A percentile compares a stretch with the other conserved stretches of the same genome.
Conservation (phyloP, 108 stramenopile genomes). For the Schizochytrium sp. region DNA sequence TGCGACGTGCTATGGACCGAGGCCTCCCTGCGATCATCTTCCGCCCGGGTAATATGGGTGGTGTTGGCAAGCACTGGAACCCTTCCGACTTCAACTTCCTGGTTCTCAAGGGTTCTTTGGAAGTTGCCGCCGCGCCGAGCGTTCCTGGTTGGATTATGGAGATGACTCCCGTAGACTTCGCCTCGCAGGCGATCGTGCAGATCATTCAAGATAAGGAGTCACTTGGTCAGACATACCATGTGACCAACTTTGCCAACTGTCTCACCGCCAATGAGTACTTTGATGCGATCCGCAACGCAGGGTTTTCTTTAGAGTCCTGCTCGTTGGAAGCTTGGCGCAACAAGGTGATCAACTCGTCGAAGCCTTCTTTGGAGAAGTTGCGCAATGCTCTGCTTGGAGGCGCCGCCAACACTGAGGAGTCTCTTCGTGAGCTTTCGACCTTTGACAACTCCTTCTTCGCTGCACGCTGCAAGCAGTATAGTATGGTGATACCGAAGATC, state of each 20-base stretch:
- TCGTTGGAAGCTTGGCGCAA: conserved; percentile 33
- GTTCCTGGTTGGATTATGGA: conserved; percentile 74
- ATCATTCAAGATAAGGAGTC: conserved; percentile 46
- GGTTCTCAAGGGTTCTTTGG: conserved; percentile 75
- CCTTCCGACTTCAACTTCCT: conserved; percentile 81
- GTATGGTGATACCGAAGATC: conserved; percentile 33
- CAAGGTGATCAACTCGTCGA: conserved; percentile 44
- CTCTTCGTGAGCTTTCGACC: background rate
- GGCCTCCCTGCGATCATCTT: conserved; percentile 80
- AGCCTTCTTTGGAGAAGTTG: background rate
- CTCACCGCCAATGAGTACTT: conserved; percentile 1
- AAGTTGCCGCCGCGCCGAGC: conserved; percentile 67
- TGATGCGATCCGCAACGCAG: conserved; percentile 17
- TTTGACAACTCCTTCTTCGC: conserved; percentile 23
- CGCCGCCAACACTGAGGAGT: conserved; percentile 22
- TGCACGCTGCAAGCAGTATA: conserved; percentile 23
- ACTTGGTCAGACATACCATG: conserved; percentile 40
- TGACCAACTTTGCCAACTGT: conserved; percentile 45
- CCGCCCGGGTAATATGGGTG: conserved; percentile 81
- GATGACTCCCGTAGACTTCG: conserved; percentile 83
- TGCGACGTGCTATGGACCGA: conserved; percentile 73
- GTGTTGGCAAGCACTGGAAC: conserved; percentile 77
- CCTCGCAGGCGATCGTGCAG: conserved; percentile 79
- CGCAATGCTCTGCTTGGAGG: conserved; percentile 53
- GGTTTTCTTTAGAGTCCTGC: background rate